Base-by-base conservation (phyloP, 805 yeast genomes). In the Barnettozyma pratensis region DNA sequence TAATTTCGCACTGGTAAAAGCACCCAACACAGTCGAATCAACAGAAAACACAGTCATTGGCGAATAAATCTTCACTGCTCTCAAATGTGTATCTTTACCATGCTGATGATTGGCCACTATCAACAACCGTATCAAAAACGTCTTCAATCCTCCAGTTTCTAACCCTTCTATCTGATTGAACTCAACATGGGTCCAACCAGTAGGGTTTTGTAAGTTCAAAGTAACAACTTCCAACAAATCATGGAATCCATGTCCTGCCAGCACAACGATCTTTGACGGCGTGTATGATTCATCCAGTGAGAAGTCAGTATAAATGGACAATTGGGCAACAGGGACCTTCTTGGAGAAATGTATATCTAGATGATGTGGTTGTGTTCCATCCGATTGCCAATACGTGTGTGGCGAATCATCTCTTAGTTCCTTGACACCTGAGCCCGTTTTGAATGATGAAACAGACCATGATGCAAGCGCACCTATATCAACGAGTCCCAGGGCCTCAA, bases 21-120 rank as follows among this genome's bases (percentile, higher is more conserved):
- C 54, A 1, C 64, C 63, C 31, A 61, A 37, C 1, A 56, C 52
- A 11, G 51, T 55, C 2, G 52, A 45, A n/a, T 55, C 58, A 39
- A 62, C 51, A 6, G 60, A 54, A 38, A 50, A 63, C 9, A 59
- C 56, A 44, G 66, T 60, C 14, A 60, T 56, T 6, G 75, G 75
- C 7, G 79, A 69, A 64, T 81, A 70, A 58, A 87, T 64, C 71
- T 80, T 79, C 14, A 91, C 72, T 0, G 90, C 85, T 42, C 99
- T 68, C 9, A 94, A 71, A 63, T 90, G 98, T 1, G 96, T 84
- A 64, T 94, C 99, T 61, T 92, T 94, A 41, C 99, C 99, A 61
- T 88, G 90, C 61, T 91, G 97, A 58, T 89, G 96, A 58, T 95
- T 94, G 1, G 87, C 77, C 7, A 78, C 62, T 6, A 89, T 73